Evolutionary conservation across 345 rosid species (phyloP), one percentile per base, ranked within the genome.

Genomic region (Gynandropsis gynandra): DNA sequence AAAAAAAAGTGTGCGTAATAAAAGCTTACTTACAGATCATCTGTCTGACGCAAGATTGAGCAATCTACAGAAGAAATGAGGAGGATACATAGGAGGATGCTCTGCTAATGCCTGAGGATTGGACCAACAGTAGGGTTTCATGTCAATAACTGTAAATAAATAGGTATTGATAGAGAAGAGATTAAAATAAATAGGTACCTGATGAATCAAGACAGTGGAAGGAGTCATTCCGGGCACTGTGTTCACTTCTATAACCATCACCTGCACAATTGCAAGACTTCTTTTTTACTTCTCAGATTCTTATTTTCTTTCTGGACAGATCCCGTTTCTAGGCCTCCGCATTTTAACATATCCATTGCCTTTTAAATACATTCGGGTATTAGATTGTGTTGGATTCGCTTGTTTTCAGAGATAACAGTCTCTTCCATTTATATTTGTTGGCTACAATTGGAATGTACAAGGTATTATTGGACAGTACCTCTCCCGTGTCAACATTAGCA

Each of bases 171-270:
- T 37, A 10, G 7, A 21, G 16, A 17, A 36, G 3, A 31, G 18
- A 4, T 14, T 13, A 35, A 9, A 14, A 60, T 43, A 54, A 48
- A 48, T 8, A 29, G 13, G 55, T 65, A 89, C 97, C 95, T 83
- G 94, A 67, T 89, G 97, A 67, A 89, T 86, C 69, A 85, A 58
- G 42, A 89, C 95, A 4, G 95, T 89, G 38, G 97, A 89, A 29
- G 94, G 95, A 62, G 96, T 83, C 98, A 86, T 90, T 68, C 98
- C 98, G 0, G 92, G 98, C 29, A 90, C 89, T 10, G 96, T 87
- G 59, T 87, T 86, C 45, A 80, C 98, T 77, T 90, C 98, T 32
- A 90, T 90, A 37, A 90, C 65, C 70, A 86, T 33, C 37, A 90
- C 85, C 96, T 86, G 79, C 59, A 35, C 24, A 42, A 47, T 9